Percentiles rank a stretch among this genome's conserved stretches.
Conservation (phyloP, 345 rosid species). For the Mangifera indica region DNA sequence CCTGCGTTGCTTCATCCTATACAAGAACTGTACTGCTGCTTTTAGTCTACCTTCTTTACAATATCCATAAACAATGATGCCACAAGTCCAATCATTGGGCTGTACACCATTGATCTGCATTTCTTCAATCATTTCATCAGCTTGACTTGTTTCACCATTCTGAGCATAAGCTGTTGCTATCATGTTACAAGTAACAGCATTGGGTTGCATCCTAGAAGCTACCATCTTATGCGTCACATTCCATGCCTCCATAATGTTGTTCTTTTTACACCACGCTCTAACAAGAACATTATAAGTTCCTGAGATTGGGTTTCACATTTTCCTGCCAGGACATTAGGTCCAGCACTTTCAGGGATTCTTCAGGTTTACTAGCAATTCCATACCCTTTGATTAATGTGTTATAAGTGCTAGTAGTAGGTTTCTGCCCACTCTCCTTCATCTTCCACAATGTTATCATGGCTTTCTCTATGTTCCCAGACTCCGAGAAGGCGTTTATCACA, state of each 20-base stretch:
- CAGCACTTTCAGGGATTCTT: constrained; percentile 50
- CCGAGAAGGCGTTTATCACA: constrained; percentile 60
- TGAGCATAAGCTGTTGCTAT: constrained; percentile 57
- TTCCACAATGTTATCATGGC: constrained; percentile 46
- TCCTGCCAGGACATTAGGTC: constrained; percentile 44
- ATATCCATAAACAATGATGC: constrained; percentile 57
- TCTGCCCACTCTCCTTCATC: constrained; percentile 56
- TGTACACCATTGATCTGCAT: constrained; percentile 40
- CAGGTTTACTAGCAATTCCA: constrained; percentile 54
- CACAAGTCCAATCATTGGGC: constrained; percentile 58
- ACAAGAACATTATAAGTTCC: constrained; percentile 60
- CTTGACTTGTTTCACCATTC: constrained; percentile 47
- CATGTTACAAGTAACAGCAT: constrained; percentile 58
- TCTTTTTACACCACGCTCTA: constrained; percentile 66
- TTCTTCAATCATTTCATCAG: constrained; percentile 45
- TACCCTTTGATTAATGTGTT: constrained; percentile 66
- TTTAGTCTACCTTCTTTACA: constrained; percentile 51
- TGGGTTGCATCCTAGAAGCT: constrained; percentile 48
- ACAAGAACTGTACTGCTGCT: constrained; percentile 51
- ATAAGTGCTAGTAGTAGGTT: constrained; percentile 58
- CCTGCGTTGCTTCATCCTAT: constrained; percentile 46
- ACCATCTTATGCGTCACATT: constrained; percentile 49
- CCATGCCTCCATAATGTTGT: constrained; percentile 54
- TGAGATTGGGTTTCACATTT: constrained; percentile 49
- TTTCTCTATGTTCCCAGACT: constrained; percentile 57